Evolutionary conservation across 1,284 basidiomycete genomes (phyloP).

Genomic region (Trametes polyzona): DNA sequence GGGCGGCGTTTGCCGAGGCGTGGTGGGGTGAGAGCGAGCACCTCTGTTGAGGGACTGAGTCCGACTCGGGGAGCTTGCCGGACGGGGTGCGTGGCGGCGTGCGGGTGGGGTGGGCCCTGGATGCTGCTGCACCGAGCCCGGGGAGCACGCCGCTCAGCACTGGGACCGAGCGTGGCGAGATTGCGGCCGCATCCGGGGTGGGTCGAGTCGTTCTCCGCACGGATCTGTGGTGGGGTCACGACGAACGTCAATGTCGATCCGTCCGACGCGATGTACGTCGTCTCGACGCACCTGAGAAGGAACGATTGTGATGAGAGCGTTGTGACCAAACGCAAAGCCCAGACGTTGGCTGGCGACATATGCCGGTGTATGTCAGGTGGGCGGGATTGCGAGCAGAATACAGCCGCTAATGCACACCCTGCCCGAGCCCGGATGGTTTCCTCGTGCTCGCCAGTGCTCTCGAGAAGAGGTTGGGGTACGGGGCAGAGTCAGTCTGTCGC

Average conservation of each 20-base stretch:
- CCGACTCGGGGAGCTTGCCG: constrained; percentile 10
- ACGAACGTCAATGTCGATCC: neutral
- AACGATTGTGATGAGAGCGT: too few species aligned
- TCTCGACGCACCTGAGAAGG: too few species aligned
- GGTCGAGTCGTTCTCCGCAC: too few species aligned
- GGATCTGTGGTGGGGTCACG: neutral
- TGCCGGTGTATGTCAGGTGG: neutral
- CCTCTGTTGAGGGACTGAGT: neutral
- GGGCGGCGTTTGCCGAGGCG: neutral
- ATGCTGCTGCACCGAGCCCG: neutral
- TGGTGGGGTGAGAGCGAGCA: neutral
- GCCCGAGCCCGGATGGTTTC: neutral
- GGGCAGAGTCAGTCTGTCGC: neutral
- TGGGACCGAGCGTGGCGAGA: too few species aligned
- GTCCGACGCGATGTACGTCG: neutral
- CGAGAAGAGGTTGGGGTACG: neutral
- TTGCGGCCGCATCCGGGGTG: too few species aligned
- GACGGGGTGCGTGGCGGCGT: neutral
- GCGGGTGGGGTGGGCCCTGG: neutral
- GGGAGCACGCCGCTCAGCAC: too few species aligned
- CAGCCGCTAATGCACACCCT: neutral
- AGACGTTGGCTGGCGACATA: neutral
- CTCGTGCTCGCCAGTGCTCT: neutral
- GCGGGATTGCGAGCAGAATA: neutral
- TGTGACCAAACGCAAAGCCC: neutral